Base-by-base conservation (phyloP, 345 rosid species). In the Boechera divaricarpa region DNA sequence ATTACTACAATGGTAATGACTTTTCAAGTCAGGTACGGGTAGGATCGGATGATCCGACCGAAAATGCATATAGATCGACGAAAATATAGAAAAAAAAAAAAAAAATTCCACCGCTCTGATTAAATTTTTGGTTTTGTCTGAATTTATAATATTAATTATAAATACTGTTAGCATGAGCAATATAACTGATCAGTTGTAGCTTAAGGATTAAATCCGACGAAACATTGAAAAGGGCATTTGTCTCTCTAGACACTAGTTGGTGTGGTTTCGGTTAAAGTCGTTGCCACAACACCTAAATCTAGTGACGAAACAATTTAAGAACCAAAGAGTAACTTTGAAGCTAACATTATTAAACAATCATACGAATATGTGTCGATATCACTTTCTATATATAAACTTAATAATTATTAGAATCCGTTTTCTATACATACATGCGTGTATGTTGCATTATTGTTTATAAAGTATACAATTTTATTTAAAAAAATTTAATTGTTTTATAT, bases 261-360 rank as follows among this genome's bases (percentile, higher is more conserved):
- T 77, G 31, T 49, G 36, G 54, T 57, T 71, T 64, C 51, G 68
- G 81, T 77, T 71, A 71, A 71, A 54, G 77, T 77, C 77, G 81
- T 65, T 71, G 67, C 73, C 81, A 57, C 67, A 38, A 39, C 54
- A 71, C 77, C 81, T 77, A 77, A 65, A 65, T 77, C 47, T 57
- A 77, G 67, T 48, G 76, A 71, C 67, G 62, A 65, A 63, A 65
- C 73, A 57, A 71, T 29, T 31, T 32, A 29, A 77, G 62, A 28
- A 45, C 57, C 35, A 3, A 63, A 55, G 81, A 71, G 73, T 77
- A 49, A 71, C 73, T 71, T 77, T 31, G 72, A 77, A 71, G 81
- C 31, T 71, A 77, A 64, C 67, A 71, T 59, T 71, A 56, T 64
- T 56, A 56, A 56, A 71, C 39, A 71, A 57, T 48, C 72, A 64